phyloP scores from a whole-genome alignment of 345 rosid species.

The Ceriops zippeliana region DNA sequence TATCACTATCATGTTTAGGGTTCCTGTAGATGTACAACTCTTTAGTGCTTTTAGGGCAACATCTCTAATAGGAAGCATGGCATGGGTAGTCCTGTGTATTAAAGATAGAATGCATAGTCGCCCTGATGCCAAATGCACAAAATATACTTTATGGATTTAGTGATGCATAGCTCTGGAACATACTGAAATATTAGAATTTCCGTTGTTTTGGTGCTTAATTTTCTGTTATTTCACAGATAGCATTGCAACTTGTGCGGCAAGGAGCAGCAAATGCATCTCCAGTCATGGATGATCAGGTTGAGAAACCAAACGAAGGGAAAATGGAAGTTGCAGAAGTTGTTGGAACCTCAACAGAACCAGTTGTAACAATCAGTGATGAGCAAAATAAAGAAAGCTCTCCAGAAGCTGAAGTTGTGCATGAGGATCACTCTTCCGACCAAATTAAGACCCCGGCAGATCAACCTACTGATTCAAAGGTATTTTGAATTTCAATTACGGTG shows the following conservation, averaged over 20 bases:
- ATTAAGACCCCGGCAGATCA: conserved; percentile 14
- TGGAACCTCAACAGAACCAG: conserved; percentile 31
- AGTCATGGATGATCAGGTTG: conserved; percentile 29
- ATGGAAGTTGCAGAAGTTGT: conserved; percentile 9
- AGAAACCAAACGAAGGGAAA: conserved; percentile 21
- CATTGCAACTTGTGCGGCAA: conserved; percentile 81
- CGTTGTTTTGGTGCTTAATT: neutral
- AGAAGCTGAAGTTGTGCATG: conserved; percentile 20
- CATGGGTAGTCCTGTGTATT: too few species aligned
- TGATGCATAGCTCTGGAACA: neutral
- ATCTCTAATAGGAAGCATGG: too few species aligned
- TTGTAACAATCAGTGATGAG: conserved; percentile 23
- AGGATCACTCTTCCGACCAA: conserved; percentile 16
- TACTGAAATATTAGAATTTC: neutral
- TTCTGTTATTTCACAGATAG: conserved; percentile 50
- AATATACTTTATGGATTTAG: conserved; percentile 1
- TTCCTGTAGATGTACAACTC: too few species aligned
- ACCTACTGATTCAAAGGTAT: conserved; percentile 41
- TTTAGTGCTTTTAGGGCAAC: too few species aligned
- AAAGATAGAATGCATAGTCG: too few species aligned
- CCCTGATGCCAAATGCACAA: neutral
- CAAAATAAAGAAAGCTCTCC: conserved; percentile 19
- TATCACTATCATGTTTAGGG: too few species aligned
- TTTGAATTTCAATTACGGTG: neutral
- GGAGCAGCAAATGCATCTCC: conserved; percentile 48